Conservation (phyloP, 1,284 basidiomycete species). For the Ceratobasidium theobromae region DNA sequence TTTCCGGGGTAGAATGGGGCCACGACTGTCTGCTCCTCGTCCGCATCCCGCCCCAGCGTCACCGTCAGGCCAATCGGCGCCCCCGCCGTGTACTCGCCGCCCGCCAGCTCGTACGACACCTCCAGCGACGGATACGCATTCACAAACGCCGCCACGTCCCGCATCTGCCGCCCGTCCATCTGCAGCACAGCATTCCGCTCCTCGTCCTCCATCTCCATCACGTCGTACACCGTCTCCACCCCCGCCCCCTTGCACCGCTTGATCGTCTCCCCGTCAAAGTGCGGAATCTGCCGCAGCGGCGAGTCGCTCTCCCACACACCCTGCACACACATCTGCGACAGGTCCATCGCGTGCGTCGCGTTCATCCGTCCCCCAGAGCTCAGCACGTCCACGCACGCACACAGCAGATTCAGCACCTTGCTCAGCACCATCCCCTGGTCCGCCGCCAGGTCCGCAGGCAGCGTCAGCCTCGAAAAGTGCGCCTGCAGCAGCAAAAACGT, state of each 20-base stretch:
- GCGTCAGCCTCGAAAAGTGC: conserved; percentile 88
- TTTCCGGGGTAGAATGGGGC: conserved; percentile 89
- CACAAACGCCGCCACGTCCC: conserved; percentile 88
- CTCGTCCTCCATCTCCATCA: conserved; percentile 96
- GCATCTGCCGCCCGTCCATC: conserved; percentile 86
- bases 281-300: conserved; percentile 92
- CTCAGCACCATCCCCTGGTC: conserved; percentile 87
- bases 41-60: conserved; percentile 78
- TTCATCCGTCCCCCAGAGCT: conserved; percentile 93
- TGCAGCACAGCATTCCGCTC: conserved; percentile 78
- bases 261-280: conserved; percentile 82
- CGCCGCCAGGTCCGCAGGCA: conserved; percentile 90
- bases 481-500: conserved; percentile 96
- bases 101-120: conserved; percentile 74
- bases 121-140: conserved; percentile 95
- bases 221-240: conserved; percentile 88
- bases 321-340: conserved; percentile 99
- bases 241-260: conserved; percentile 80
- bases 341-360: conserved; percentile 95
- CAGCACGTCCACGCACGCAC: conserved; percentile 97
- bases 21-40: conserved; percentile 80
- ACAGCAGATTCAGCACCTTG: conserved; percentile 87
- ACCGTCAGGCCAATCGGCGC: conserved; percentile 83
- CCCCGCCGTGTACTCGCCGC: conserved; percentile 81
- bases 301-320: conserved; percentile 97